Evolutionary conservation across 768 basidiomycete genomes (phyloP), one percentile per base, ranked within the genome.

Genomic region (Mycena amicta): DNA sequence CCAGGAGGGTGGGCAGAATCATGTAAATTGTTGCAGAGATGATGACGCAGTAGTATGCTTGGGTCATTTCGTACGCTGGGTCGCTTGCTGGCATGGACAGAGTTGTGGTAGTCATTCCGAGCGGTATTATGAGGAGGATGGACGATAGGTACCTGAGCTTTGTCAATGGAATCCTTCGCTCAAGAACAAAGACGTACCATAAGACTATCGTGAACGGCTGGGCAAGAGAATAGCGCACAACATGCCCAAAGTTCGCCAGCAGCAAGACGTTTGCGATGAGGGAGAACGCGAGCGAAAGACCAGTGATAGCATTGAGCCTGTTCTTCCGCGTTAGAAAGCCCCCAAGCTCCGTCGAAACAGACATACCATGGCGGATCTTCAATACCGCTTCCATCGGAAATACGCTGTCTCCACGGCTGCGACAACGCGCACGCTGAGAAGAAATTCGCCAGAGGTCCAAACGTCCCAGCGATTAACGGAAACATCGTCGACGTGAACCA

Each of bases 401-500:
- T 61, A 5, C 49, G 23, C 16, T 75, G 51, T 22, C 73, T 64
- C 78, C 77, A 77, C 1, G 72, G 67, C 39, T 75, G 72, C 3
- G 68, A 68, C 11, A 76, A 62, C 0, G 75, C 67, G 50, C 77
- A 77, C 0, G 75, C 67, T 6, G 74, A 75, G 47, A 78, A 74
- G 6, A 77, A 60, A 53, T 73, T 78, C 12, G 75, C 74, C 6
- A 79, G 57, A 0, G 78, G 76, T 0, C 76, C 76, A 54, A 77
- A 77, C 4, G 76, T 76, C 20, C 76, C 77, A 4, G 76, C 75
- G 18, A 75, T 64, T 8, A 78, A 67, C 2, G 78, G 78, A 59
- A 79, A 77, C 0, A 69, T 73, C 2, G 75, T 75, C 0, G 75
- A 76, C 0, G 72, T 67, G 53, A 75, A 75, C 77, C 76, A 78